Evolutionary conservation across 2,329 filamentous ascomycete species (phyloP), one percentile per base, ranked within the genome.

Genomic region (Trichoderma oligosporum): DNA sequence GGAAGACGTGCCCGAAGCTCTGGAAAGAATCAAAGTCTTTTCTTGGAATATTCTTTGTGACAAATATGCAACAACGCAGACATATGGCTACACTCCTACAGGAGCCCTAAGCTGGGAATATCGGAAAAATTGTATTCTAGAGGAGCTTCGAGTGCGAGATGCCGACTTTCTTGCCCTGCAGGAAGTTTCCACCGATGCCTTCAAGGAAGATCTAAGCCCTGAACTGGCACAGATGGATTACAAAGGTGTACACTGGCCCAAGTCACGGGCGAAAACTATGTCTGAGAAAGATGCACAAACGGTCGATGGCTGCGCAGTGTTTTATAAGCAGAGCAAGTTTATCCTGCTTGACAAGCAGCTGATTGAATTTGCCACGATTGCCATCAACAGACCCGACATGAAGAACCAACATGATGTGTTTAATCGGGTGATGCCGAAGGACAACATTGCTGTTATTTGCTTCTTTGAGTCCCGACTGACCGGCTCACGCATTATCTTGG

Each of bases 11-110:
- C 79, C 76, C 71, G 65, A 79, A 1, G 77, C 69, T 54, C 72
- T 83, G 61, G 84, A 97, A 67, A 87, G 84, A 53, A 84, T 97
- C 70, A 90, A 89, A 57, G 86, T 96, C 7, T 80, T 97, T 61
- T 95, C 90, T 20, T 97, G 94, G 85, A 99, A 99, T 71, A 96
- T 93, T 45, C 82, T 99, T 9, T 97, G 93, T 73, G 91, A 97
- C 73, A 90, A 91, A 67, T 96, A 94, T 66, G 92, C 92, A 4
- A 97, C 92, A 0, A 80, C 85, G 55, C 81, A 85, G 55, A 84
- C 89, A 61, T 97, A 97, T 70, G 93, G 93, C 41, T 97, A 97
- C 71, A 93, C 91, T 0, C 89, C 94, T 2, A 87, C 86, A 14
- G 82, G 82, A 56, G 91, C 91, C 7, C 78, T 99, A 22, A 79